Evolutionary conservation across 1,284 basidiomycete species (phyloP), one percentile per base, ranked within the genome.

Genomic region (Filobasidium uniguttulatum): DNA sequence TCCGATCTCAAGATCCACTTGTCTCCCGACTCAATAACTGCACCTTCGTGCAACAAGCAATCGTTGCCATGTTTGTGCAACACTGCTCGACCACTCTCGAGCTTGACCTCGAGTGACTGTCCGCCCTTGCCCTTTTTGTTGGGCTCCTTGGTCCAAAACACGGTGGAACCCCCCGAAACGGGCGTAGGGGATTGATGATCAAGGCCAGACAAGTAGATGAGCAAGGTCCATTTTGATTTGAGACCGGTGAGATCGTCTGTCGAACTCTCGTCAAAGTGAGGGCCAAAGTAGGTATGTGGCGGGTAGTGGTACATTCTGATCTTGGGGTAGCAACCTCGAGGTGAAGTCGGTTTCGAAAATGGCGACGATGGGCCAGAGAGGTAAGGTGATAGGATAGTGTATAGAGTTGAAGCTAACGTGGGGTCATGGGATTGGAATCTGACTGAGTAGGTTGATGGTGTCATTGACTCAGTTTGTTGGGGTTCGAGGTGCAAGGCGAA

Each of bases 1-100:
- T 88, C 83, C 1, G 81, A 81, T 22, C 84, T 74, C 49, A 86
- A 68, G 15, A 86, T 76, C 64, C 85, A 85, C 72, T 86, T 87
- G 2, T 72, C 76, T 1, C 84, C 84, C 43, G 73, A 73, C 15
- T 65, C 64, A 10, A 87, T 82, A 29, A 72, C 67, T 2, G 80
- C 79, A 4, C 84, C 84, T 69, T 86, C 83, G 59, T 87, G 84
- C 31, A 83, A 67, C 66, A 86, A 67, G 60, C 84, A 88, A 48
- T 82, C 79, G 46, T 83, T 80, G n/a, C 82, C 83, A 57, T 66
- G 83, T 77, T 81, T 71, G 66, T 87, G 85, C 30, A 88, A 66
- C 20, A 86, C 73, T 15, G 78, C 82, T 29, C 77, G 77, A 0
- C 85, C 85, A 6, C 79, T 73, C 29, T 71, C 77, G 37, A 85